Evolutionary conservation across 139 green algal genomes (phyloP), one percentile per base, ranked within the genome.

Genomic region (Chlorella sp.): DNA sequence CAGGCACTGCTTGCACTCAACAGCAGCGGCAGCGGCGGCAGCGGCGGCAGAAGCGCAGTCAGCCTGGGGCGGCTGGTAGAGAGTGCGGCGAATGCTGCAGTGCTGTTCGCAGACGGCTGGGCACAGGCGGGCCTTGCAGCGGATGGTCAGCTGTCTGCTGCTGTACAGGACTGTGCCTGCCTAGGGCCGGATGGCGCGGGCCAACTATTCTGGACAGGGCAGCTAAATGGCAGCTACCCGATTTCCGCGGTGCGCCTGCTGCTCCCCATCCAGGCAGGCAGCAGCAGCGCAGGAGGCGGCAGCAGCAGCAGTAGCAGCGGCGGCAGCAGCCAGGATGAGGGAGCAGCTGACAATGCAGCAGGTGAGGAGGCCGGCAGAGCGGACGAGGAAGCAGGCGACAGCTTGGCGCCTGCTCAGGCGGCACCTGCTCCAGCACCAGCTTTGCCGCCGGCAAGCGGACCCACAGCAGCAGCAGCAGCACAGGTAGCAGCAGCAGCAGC

Each of bases 171-270:
- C 7, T 84, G 84, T 44, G 38, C 75, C 43, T 87, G 84, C 76
- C 22, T 76, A 46, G 84, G 84, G 3, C 36, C 74, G 19, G 84
- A 87, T 43, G 84, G 40, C 16, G 28, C 22, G 8, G 74, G 58
- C 14, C 32, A 36, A 3, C 30, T 64, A 19, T 65, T 87, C 28
- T 87, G 84, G 84, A 43, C 60, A 3, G 84, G 84, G 17, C 67
- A 80, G 68, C 78, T 87, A 3, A 68, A 84, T 19, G 84, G 16
- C 60, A 69, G 54, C 48, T 84, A 84, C 5, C 2, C 36, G 16
- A 76, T 87, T 40, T 60, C 51, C 6, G 84, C 75, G 2, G 40
- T 87, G 24, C 77, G 84, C 24, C 43, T 87, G 16, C 56, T 87
- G 75, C 40, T 74, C 16, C 74, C 73, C 22, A n/a, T 36, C 19